These are phyloP conservation scores for Pythium aquatile DNA, from an alignment of 352 stramenopile genomes.

Conservation along the genomic window DNA sequence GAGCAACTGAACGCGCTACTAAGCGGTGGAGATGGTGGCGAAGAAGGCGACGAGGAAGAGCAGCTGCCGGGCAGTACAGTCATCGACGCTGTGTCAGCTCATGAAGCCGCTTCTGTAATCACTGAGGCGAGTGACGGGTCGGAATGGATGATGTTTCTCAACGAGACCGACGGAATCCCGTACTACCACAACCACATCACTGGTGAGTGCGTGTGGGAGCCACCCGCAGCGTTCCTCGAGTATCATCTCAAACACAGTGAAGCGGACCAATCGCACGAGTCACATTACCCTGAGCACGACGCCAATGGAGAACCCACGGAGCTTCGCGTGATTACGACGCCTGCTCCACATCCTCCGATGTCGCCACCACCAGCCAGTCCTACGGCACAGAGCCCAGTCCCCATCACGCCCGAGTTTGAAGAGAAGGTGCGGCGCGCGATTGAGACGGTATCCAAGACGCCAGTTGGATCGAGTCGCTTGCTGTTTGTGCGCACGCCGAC, in stretches of 20 bases:
- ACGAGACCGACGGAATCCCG: conserved; percentile 54
- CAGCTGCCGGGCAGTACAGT: background rate
- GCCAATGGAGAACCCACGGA: background rate
- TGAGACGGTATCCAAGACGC: conserved; percentile 40
- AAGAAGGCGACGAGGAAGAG: conserved; percentile 16
- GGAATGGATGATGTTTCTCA: conserved; percentile 70
- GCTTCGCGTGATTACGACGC: background rate
- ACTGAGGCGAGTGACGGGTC: conserved; percentile 3
- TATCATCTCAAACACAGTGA: conserved; percentile 34
- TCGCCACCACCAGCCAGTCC: background rate
- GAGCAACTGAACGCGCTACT: conserved; percentile 51
- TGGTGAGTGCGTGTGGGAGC: conserved; percentile 64
- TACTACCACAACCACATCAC: conserved; percentile 76
- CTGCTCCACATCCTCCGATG: background rate
- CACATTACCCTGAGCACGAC: background rate
- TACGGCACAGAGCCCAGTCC: background rate
- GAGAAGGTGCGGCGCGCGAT: conserved; percentile 53
- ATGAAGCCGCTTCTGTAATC: background rate
- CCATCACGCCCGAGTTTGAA: conserved; percentile 50
- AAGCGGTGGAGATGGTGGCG: conserved; percentile 43
- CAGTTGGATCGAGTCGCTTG: conserved; percentile 41
- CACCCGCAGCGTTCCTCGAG: conserved; percentile 47
- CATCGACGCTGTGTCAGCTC: no score
- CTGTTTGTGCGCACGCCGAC: conserved; percentile 44
- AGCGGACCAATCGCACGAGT: background rate